Evolutionary conservation across 1,284 basidiomycete species (phyloP), one percentile per base, ranked within the genome.

Genomic region (Grifola frondosa): DNA sequence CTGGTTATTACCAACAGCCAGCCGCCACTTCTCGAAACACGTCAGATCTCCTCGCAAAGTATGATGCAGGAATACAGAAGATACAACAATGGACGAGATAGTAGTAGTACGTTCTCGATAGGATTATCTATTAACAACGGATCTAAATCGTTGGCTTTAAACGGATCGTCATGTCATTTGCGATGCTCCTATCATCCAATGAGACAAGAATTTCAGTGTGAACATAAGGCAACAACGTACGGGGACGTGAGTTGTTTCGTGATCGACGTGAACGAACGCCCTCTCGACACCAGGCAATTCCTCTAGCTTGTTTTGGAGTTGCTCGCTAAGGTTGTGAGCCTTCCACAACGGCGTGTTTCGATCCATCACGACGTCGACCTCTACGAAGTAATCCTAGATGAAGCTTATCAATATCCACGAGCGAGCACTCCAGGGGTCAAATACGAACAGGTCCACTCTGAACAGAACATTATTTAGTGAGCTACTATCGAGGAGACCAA

Each of bases 251-350:
- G 81, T 83, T 5, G 87, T 86, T 69, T 96, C 92, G 57, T 96
- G 87, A 65, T 96, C 92, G 37, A 95, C 88, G 59, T 96, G 92
- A 12, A 96, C 92, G 60, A 93, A 93, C 24, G 89, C 91, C 37
- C 92, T 73, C 55, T 91, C 92, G 37, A 97, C 92, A 52, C 89
- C 85, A 1, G 93, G 92, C 30, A 98, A 69, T n/a, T 81, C 78
- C 64, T 98, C 95, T 37, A 98, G 81, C 68, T 91, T 91, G 65
- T 97, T 93, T 63, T 97, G 94, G 19, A 97, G 70, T 40, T 88
- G 80, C 66, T 97, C 94, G 37, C 88, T 85, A 46, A 96, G 67
- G 64, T 97, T 94, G 64, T 97, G 94, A 11, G 94, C 88, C 59
- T 88, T 83, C 84, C 87, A 90, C 1, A 97, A 68, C 1, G 92